Base-by-base conservation (phyloP, 2,329 filamentous ascomycete genomes). In the Hawksworthiomyces lignivorus region DNA sequence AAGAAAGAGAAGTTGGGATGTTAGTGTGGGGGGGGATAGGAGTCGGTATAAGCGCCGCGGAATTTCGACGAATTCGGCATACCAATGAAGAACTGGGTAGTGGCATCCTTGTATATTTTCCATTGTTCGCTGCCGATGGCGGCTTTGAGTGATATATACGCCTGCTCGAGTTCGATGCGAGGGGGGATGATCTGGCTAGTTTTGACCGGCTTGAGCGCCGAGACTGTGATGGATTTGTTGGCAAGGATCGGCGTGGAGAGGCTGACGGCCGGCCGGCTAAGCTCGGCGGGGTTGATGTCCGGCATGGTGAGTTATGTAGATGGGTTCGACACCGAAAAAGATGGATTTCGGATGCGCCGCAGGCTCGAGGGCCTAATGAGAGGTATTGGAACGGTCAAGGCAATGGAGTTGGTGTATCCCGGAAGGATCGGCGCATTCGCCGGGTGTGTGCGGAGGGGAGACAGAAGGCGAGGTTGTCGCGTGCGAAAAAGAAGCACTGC, bases 221-320 rank as follows among this genome's bases (percentile, higher is more conserved):
- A 69, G 42, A 75, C 67, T 33, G 70, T 70, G 51, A 81, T 69
- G 38, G 74, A 66, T 56, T 81, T 81, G 33, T 64, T 68, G 45
- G 73, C 62, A 44, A 82, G 61, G 30, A 77, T 67, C 46, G 79
- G 76, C 5, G 77, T 80, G 34, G 75, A 68, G 42, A 79, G 67
- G 59, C 64, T 71, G 58, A 72, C 60, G 36, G 75, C 63, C 48
- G 76, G 73, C 55, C 77, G 75, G 68, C 77, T 81, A 54, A 83
- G 62, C 50, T 79, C 77, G 66, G 79, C 77, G 56, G 79, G 79
- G 67, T 82, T 79, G 64, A 83, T 82, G 64, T 82, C 79, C 54
- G 78, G 77, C 78, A 82, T 82, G 51, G 50, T 57, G 46, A 26
- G n/a, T n/a, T n/a, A n/a, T n/a, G n/a, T n/a, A n/a, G n/a, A n/a